These are phyloP conservation scores for Arthrinium phaeospermum DNA, from an alignment of 2,329 filamentous ascomycete species.

Conservation along the genomic window DNA sequence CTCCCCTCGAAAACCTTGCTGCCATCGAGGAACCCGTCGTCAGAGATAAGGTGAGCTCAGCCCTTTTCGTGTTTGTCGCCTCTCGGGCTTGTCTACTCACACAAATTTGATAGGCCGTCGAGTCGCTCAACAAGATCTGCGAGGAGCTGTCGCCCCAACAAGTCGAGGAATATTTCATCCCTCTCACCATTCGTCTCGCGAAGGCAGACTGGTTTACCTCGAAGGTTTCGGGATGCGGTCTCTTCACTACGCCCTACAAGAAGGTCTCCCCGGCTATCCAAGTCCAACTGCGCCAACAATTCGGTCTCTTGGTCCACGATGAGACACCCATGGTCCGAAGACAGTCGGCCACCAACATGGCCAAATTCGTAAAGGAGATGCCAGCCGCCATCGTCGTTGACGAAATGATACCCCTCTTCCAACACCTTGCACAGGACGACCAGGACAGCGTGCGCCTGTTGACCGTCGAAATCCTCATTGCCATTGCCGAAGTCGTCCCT, in stretches of 20 bases:
- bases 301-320: constrained; percentile 91
- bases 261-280: constrained; percentile 89
- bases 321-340: constrained; percentile 99
- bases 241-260: constrained; percentile 92
- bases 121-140: constrained; percentile 99
- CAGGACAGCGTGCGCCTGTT: constrained; percentile 96
- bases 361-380: constrained; percentile 98
- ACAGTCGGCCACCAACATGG: constrained; percentile 93
- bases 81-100: constrained; percentile 22
- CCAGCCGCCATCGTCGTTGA: constrained; percentile 88
- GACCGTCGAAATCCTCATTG: constrained; percentile 95
- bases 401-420: constrained; percentile 99
- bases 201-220: constrained; percentile 99
- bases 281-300: constrained; percentile 89
- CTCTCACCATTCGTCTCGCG: constrained; percentile 90
- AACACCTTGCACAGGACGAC: constrained; percentile 94
- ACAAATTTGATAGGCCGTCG: constrained; percentile 74
- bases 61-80: constrained; percentile 18
- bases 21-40: constrained; percentile 98
- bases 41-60: constrained; percentile 81
- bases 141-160: constrained; percentile 87
- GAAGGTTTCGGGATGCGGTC: constrained; percentile 95
- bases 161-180: constrained; percentile 97
- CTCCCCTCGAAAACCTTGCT: constrained; percentile 95
- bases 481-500: constrained; percentile 94